phyloP scores from a whole-genome alignment of 2,329 filamentous ascomycete species.

The Calonectria pseudoturangicola region DNA sequence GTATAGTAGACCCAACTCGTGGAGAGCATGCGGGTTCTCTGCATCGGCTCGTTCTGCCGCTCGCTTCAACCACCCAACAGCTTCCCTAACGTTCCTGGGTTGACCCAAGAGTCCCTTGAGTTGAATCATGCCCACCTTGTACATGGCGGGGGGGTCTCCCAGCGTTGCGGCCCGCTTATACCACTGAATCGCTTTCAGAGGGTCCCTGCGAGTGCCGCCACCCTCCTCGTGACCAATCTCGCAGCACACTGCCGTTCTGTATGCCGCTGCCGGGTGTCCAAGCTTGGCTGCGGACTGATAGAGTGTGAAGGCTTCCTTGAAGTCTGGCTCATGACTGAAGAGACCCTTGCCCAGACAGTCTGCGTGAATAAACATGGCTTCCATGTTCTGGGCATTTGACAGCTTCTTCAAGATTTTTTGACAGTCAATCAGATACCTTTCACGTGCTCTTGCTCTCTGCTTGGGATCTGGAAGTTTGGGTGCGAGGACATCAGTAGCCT shows the following conservation, averaged over 20 bases:
- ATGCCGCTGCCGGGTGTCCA: slow-evolving; percentile 90
- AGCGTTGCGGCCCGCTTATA: slow-evolving; percentile 94
- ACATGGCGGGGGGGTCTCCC: slow-evolving; percentile 96
- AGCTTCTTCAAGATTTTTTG: slow-evolving; percentile 95
- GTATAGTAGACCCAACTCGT: slow-evolving; percentile 85
- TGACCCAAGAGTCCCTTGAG: slow-evolving; percentile 96
- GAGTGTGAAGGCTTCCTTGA: slow-evolving; percentile 93
- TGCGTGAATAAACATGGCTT: slow-evolving; percentile 95
- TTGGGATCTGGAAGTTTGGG: slow-evolving; percentile 79
- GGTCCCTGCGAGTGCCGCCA: slow-evolving; percentile 92
- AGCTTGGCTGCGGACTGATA: slow-evolving; percentile 96
- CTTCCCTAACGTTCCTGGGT: slow-evolving; percentile 86
- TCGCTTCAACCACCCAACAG: slow-evolving; percentile 92
- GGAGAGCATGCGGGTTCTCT: slow-evolving; percentile 95
- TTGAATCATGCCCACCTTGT: slow-evolving; percentile 97
- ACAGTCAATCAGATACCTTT: slow-evolving; percentile 89
- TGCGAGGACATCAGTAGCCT: slow-evolving; percentile 87
- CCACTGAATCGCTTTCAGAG: slow-evolving; percentile 97
- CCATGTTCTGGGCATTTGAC: slow-evolving; percentile 80
- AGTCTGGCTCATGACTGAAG: slow-evolving; percentile 86
- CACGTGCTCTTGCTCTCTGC: slow-evolving; percentile 83
- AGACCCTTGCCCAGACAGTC: slow-evolving; percentile 90
- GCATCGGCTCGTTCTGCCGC: slow-evolving; percentile 90
- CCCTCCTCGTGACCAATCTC: slow-evolving; percentile 97
- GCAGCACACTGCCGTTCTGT: slow-evolving; percentile 96